Evolutionary conservation across 495 filamentous ascomycete genomes (phyloP), one percentile per base, ranked within the genome.

Genomic region (Penicillium turbatum): DNA sequence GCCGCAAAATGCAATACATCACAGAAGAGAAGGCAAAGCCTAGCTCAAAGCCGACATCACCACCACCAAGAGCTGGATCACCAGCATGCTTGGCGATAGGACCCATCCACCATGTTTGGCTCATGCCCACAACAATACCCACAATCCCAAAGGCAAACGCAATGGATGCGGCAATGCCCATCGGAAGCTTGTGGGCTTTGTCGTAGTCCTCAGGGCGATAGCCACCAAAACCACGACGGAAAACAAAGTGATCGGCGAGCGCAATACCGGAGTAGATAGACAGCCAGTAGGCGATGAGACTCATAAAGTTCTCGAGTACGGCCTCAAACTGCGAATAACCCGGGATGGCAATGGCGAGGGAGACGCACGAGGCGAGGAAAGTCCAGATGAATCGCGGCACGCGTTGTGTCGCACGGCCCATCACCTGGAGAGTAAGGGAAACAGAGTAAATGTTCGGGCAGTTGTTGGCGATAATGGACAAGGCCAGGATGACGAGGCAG

Each of bases 371-470:
- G 39, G 77, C 84, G 27, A 89, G 54, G 49, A 86, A 75, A 0
- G 83, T 86, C 87, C 86, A 93, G 51, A 92, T 55, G 66, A 89
- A 91, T 5, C 89, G 83, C 15, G 89, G 89, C 5, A 95, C 81
- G 38, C 74, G 75, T 64, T 84, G 83, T 12, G 84, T 82, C 63
- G 74, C 77, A 36, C 77, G 77, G 16, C 79, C 80, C 29, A 95
- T 65, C 10, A 90, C 79, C 66, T 92, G 88, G 43, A 92, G 76
- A 29, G 85, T 85, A 21, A 95, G 78, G 3, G 81, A 81, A 38
- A 93, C 83, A 34, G 87, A 89, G 76, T 95, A 95, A 60, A 90
- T 86, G 73, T 87, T 90, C n/a, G 92, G 89, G 72, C 85, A 90
- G 73, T 91, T 92, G 74, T 87, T 92, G 51, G 87, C 86, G 57